phyloP scores from a whole-genome alignment of 148 eudicot species.

The Hydrangea macrophylla region DNA sequence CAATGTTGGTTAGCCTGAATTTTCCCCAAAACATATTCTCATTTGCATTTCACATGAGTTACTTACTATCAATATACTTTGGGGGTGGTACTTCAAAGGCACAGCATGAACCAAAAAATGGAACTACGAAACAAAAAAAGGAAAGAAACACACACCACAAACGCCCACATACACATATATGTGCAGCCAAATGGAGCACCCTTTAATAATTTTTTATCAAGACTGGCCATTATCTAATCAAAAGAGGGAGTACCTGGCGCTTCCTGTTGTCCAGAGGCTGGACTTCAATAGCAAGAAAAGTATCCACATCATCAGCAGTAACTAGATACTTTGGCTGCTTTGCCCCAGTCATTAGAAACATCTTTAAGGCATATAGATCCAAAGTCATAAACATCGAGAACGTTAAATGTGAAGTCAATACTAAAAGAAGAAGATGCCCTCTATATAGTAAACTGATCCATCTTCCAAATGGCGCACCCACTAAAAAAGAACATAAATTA shows the following conservation, averaged over 20 bases:
- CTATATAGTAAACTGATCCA: slow-evolving; percentile 89
- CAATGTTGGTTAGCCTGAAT: no score
- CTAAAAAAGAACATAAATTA: slow-evolving; percentile 34
- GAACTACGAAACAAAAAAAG: background rate
- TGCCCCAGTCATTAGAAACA: slow-evolving; percentile 57
- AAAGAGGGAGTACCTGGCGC: slow-evolving; percentile 63
- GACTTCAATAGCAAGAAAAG: slow-evolving; percentile 83
- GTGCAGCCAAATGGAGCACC: no score
- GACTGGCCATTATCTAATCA: background rate
- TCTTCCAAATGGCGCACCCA: slow-evolving; percentile 97
- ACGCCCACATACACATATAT: background rate
- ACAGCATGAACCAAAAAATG: background rate
- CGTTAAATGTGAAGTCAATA: slow-evolving; percentile 3
- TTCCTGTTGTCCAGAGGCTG: slow-evolving; percentile 90
- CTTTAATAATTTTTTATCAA: background rate
- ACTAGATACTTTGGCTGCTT: slow-evolving; percentile 85
- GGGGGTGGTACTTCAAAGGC: background rate
- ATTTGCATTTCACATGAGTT: no score
- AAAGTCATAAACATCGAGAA: background rate
- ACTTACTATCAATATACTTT: no score
- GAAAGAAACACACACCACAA: background rate
- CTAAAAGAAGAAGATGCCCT: slow-evolving; percentile 42
- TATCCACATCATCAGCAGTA: slow-evolving; percentile 87
- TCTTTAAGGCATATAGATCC: slow-evolving; percentile 3
- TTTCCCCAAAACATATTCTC: no score